Evolutionary conservation across 2,329 filamentous ascomycete species (phyloP), one percentile per base, ranked within the genome.

Genomic region (Proliferodiscus dingleyae): DNA sequence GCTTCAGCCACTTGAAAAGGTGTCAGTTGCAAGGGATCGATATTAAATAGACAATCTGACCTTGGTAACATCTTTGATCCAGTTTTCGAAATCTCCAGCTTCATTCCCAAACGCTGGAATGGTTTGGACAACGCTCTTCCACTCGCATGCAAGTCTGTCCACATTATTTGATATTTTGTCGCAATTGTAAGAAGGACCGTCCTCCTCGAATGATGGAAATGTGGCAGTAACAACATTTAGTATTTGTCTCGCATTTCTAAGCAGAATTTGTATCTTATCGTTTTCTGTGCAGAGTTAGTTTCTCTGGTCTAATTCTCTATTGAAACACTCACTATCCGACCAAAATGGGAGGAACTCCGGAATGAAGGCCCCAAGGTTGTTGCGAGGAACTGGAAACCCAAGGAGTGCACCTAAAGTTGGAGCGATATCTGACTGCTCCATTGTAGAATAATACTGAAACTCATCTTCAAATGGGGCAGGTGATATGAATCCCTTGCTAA

Each of bases 371-470:
- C 93, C 93, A 0, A 98, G 70, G 52, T 89, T 97, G 61, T 98
- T 98, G 64, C 83, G 81, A 0, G 93, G 87, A 1, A 94, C 75
- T 0, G 93, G 91, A 53, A 98, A 85, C 0, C 90, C 90, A 36
- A 98, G 74, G 23, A 98, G 70, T 1, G 84, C 89, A 9, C 87
- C 89, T 18, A 98, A 71, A 0, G 91, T 96, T 1, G 93, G 90
- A 0, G 88, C 89, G 48, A 98, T 77, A 65, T 98, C 94, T 1
- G 89, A 95, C 68, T 98, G 93, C 62, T 97, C 87, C n/a, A 97
- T 80, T 44, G 73, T 80, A 24, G 72, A 74, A 64, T 97, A 97
- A 62, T 87, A 97, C 49, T 86, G 78, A 55, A 95, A 95, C 51
- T 93, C 83, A 15, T 81, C 74, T 29, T 71, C 71, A 5, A 80